Evolutionary conservation across 2,329 filamentous ascomycete species (phyloP).

Genomic region (Phyllosticta ampelicida): DNA sequence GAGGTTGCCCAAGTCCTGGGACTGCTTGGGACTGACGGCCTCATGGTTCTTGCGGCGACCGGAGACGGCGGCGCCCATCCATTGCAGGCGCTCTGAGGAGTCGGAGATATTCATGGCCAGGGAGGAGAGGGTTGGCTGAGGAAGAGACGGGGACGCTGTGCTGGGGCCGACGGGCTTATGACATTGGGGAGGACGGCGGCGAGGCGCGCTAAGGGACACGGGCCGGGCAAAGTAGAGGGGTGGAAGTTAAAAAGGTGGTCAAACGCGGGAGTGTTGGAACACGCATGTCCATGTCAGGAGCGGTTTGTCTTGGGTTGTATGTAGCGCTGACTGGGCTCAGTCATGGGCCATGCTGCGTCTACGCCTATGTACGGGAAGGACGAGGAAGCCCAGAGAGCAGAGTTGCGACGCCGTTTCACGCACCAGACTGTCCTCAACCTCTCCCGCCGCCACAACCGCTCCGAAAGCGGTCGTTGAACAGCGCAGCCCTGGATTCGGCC

Average conservation of each 20-base stretch:
- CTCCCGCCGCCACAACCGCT: neutral
- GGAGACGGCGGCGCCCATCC: constrained; percentile 6
- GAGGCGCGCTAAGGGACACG: neutral
- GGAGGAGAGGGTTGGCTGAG: neutral
- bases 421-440: neutral
- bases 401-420: neutral
- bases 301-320: neutral
- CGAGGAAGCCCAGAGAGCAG: neutral
- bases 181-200: neutral
- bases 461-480: neutral
- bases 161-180: neutral
- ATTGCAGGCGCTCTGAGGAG: constrained; percentile 8
- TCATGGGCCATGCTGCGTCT: neutral
- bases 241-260: neutral
- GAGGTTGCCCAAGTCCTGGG: constrained; percentile 1
- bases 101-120: neutral
- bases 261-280: too few relatives aligned
- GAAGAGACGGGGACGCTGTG: neutral
- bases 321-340: neutral
- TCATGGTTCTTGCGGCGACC: constrained; percentile 1
- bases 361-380: too few relatives aligned
- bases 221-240: neutral
- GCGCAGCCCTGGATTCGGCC: neutral
- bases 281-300: neutral
- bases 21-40: constrained; percentile 1